Evolutionary conservation across 164 flowering plant species (phyloP), one percentile per base, ranked within the genome.

Genomic region (Taxillus chinensis): DNA sequence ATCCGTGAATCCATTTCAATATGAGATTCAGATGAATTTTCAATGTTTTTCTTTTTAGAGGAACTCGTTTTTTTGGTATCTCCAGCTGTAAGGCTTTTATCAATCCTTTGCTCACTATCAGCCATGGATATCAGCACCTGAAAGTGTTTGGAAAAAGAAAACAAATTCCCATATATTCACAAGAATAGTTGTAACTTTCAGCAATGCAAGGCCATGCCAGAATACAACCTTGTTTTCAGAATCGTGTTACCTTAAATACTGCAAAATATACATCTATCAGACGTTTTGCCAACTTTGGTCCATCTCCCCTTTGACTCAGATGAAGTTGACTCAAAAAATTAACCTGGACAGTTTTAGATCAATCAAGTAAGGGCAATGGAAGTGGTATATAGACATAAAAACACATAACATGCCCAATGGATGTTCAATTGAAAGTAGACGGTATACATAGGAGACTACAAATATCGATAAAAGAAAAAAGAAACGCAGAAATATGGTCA

Each of bases 201-300:
- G 13, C 4, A 17, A 37, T 54, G 39, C 39, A 17, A 54, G 52
- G 2, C 13, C 52, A 54, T 17, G 17, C 27, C 57, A 7, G 8
- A 54, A n/a, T 17, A 54, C 39, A 17, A 8, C n/a, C 39, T 9
- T 54, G 39, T 17, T 54, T 17, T 6, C 4, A 27, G 11, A 52
- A 15, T 1, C 1, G 27, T 27, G 27, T 11, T 80, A 89, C 97
- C 98, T 89, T 95, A 70, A 91, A 95, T 41, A 95, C 78, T 13
- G 96, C 95, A 84, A 95, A 91, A 69, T 95, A 91, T 6, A 95
- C 83, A 74, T 89, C 96, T 65, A 95, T 78, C 77, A 95, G 69
- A 39, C 92, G 90, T 77, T 87, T 95, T 52, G 99, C 99, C 57
- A 86, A 83, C 74, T 79, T 86, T 51, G 96, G 87, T 63, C 96